Evolutionary conservation across 495 filamentous ascomycete genomes (phyloP), one percentile per base, ranked within the genome.

Genomic region (Trichodelitschia bisporula): DNA sequence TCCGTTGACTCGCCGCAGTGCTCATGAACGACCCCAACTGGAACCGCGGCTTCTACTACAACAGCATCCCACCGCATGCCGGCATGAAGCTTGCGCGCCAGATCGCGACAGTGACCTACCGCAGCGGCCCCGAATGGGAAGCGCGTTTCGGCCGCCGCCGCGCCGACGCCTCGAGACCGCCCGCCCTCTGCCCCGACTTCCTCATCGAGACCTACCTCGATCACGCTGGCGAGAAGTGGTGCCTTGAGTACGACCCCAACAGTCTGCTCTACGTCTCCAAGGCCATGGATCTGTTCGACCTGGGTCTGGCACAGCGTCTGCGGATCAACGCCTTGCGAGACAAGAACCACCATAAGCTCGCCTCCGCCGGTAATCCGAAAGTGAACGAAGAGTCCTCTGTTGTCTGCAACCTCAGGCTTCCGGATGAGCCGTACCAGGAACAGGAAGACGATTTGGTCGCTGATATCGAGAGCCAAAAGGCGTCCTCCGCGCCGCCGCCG

Each of bases 21-120:
- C 61, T 99, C 15, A 93, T 99, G 82, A 91, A 84, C 70, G 86
- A 99, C 40, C 78, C 82, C 1, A 79, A 89, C 37, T 99, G 89
- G 89, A 69, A 72, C 35, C 77, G 86, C n/a, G 86, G 86, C 1
- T 91, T 80, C 54, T 99, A 95, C 55, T 95, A 95, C 45, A 70
- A 71, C 34, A 48, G 58, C 26, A 70, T 95, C 18, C 86, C 89
- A 4, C 89, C 86, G 4, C 89, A 99, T 45, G 65, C 71, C 4
- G 86, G 86, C 11, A 92, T 99, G 78, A 99, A 99, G 51, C 69
- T 99, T 13, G 86, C 86, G 4, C 73, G 86, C 35, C 77, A 95
- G 53, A 95, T 99, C 39, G 89, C 86, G 10, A 99, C 86, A 1
- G 77, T 99, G 21, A 99, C 86, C 4, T 99, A 99, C 48, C 69